Conservation (phyloP, 2,329 filamentous ascomycete species). For the Neocatenulostroma microsporum region DNA sequence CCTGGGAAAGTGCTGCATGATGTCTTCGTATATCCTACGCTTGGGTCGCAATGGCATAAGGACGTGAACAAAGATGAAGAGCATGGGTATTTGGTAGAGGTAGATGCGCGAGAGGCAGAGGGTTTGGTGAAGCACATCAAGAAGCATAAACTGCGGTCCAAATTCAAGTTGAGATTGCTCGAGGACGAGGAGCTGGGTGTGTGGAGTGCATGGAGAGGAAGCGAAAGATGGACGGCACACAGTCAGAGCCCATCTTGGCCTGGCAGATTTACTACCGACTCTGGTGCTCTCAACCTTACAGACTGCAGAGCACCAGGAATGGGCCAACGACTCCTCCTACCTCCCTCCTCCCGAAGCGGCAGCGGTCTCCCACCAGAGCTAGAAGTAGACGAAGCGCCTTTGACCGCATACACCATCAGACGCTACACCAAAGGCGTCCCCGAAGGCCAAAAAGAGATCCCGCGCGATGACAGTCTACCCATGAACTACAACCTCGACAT, state of each 20-base stretch:
- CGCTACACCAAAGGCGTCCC: slow-evolving; percentile 74
- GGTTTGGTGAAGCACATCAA: slow-evolving; percentile 64
- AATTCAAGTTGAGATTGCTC: slow-evolving; percentile 61
- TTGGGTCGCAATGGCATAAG: slow-evolving; percentile 26
- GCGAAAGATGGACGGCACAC: slow-evolving; percentile 29
- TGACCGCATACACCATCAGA: slow-evolving; percentile 59
- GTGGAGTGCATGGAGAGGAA: slow-evolving; percentile 67
- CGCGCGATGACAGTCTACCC: slow-evolving; percentile 63
- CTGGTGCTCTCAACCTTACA: slow-evolving; percentile 31
- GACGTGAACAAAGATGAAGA: slow-evolving; percentile 24
- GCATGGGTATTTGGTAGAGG: slow-evolving; percentile 69
- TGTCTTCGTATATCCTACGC: slow-evolving; percentile 73
- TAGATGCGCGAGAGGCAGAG: slow-evolving; percentile 60
- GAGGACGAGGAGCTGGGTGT: slow-evolving; percentile 57
- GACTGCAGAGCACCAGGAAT: slow-evolving; percentile 31
- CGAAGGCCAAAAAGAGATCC: slow-evolving; percentile 76
- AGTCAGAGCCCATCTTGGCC: too few species aligned
- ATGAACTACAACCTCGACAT: slow-evolving; percentile 86
- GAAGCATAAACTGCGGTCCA: slow-evolving; percentile 77
- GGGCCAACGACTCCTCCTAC: slow-evolving; percentile 27
- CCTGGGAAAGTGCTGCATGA: slow-evolving; percentile 76
- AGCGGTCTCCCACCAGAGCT: slow-evolving; percentile 20
- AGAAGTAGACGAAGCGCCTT: slow-evolving; percentile 33
- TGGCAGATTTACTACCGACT: too few species aligned
- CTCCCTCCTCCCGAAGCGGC: slow-evolving; percentile 7